These are phyloP conservation scores for Exutisphaerella laricina DNA, from an alignment of 2,329 filamentous ascomycete genomes.

Conservation along the genomic window DNA sequence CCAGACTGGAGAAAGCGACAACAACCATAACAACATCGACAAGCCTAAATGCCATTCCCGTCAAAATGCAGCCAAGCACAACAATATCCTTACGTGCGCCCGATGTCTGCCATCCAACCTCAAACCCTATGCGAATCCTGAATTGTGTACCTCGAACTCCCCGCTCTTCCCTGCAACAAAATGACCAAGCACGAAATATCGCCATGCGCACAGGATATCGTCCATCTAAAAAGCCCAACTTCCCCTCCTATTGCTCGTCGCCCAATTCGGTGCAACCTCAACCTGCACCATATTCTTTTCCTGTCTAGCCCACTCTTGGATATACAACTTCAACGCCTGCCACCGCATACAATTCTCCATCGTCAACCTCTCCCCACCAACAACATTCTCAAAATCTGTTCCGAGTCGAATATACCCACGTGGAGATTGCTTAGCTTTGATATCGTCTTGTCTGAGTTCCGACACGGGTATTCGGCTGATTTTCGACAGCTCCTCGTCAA, in stretches of 20 bases:
- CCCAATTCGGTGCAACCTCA: conserved; percentile 34
- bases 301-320: conserved; percentile 83
- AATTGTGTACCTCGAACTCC: background rate
- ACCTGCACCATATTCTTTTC: conserved; percentile 61
- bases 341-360: conserved; percentile 63
- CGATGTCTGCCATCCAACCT: no score
- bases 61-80: no score
- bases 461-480: conserved; percentile 66
- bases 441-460: conserved; percentile 68
- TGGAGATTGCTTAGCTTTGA: conserved; percentile 48
- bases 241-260: conserved; percentile 43
- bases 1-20: no score
- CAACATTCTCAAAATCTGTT: conserved; percentile 43
- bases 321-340: conserved; percentile 77
- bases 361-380: conserved; percentile 43
- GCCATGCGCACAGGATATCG: background rate
- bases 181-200: background rate
- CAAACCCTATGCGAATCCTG: no score
- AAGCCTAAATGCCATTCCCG: no score
- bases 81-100: no score
- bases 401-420: conserved; percentile 66
- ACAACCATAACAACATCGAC: no score
- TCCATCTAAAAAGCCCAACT: conserved; percentile 41
- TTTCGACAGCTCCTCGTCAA: conserved; percentile 77
- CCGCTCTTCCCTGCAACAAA: conserved; percentile 2